Percentiles rank a stretch among this genome's conserved stretches.
Conservation (phyloP, 2,329 filamentous ascomycete genomes). For the Pseudocercospora vitis region DNA sequence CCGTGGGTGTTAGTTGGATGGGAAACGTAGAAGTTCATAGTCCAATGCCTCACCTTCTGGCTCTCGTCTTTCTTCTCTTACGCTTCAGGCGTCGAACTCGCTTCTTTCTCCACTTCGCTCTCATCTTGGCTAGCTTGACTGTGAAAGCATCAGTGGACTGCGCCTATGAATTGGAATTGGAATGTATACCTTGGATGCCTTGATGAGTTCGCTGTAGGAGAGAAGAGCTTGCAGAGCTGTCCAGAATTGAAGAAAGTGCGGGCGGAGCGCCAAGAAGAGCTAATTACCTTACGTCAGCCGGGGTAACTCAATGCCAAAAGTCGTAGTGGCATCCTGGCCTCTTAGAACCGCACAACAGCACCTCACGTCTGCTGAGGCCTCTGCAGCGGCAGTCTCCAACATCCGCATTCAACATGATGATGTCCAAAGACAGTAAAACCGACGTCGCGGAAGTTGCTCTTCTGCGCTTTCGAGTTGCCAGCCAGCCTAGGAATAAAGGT, state of each 20-base stretch:
- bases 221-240: conserved; percentile 13
- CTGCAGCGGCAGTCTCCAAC: not conserved
- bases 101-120: conserved; percentile 99
- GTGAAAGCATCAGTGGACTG: conserved; percentile 17
- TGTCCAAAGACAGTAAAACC: not conserved
- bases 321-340: too few species aligned
- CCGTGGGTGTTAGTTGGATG: conserved; percentile 22
- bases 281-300: conserved; percentile 12
- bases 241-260: conserved; percentile 20
- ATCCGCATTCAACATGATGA: conserved; percentile 27
- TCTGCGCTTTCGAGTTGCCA: conserved; percentile 15
- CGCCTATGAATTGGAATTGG: not conserved
- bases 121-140: conserved; percentile 58
- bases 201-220: conserved; percentile 25
- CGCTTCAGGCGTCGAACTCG: conserved; percentile 97
- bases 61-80: conserved; percentile 99
- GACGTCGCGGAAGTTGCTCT: too few species aligned
- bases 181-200: conserved; percentile 19
- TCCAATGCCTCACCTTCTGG: conserved; percentile 73
- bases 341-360: too few species aligned
- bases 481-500: too few species aligned
- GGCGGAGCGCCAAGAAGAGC: conserved; percentile 18
- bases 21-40: not conserved
- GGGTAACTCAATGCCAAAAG: not conserved
- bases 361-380: not conserved